Percentiles rank a stretch among this genome's conserved stretches.
Evolutionary conservation across 2,329 filamentous ascomycete genomes (phyloP).

Genomic region (Gaeumannomyces sp.): DNA sequence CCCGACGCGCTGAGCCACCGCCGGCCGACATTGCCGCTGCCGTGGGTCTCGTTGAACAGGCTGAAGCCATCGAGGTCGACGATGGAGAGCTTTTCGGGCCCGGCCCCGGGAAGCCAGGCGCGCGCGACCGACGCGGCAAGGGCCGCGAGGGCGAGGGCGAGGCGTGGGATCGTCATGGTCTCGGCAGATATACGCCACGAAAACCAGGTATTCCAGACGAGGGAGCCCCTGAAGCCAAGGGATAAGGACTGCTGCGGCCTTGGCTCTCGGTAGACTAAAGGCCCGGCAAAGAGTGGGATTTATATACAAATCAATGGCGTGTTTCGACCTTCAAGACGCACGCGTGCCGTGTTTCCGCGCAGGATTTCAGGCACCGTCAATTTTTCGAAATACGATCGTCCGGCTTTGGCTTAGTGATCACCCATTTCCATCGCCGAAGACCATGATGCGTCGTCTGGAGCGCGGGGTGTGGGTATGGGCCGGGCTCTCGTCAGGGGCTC

Average conservation of each 20-base stretch:
- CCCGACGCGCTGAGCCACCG: slow-evolving; percentile 2
- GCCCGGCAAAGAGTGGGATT: background rate
- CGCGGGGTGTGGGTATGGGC: too few species aligned
- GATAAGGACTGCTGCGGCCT: background rate
- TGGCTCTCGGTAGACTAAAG: too few species aligned
- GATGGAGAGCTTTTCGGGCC: background rate
- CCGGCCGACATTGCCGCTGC: background rate
- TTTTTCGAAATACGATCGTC: background rate
- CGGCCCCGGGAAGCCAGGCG: background rate
- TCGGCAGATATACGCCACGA: too few species aligned
- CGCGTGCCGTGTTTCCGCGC: background rate
- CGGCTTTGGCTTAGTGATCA: too few species aligned
- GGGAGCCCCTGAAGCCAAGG: background rate
- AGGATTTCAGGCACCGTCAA: background rate
- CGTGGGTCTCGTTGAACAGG: slow-evolving; percentile 12
- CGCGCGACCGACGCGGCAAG: background rate
- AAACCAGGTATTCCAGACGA: too few species aligned
- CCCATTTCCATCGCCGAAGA: too few species aligned
- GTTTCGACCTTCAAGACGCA: background rate
- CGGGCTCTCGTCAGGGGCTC: background rate
- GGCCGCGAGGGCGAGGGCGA: background rate
- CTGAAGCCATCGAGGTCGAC: slow-evolving; percentile 11
- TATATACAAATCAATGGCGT: background rate
- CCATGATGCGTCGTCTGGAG: too few species aligned
- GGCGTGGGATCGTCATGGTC: background rate